Conservation (phyloP, 2,329 filamentous ascomycete genomes). For the Diaporthe amygdali region DNA sequence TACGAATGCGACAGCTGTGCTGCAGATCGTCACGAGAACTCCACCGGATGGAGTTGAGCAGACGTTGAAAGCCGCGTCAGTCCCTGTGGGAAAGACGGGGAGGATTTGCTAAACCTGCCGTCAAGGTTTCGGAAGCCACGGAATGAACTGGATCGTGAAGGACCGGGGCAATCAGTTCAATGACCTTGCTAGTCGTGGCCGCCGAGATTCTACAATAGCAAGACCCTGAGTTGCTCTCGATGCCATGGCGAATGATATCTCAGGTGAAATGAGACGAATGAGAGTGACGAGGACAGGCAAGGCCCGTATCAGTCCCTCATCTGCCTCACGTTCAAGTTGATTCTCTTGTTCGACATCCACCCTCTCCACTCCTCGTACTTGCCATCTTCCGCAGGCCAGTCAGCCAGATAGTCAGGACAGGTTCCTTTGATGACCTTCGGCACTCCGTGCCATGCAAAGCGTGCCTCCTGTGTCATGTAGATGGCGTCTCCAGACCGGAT, state of each 20-base stretch:
- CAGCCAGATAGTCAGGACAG: constrained; percentile 74
- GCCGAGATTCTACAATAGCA: neutral
- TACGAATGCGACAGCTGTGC: neutral
- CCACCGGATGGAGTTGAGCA: neutral
- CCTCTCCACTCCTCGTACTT: constrained; percentile 74
- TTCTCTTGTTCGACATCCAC: constrained; percentile 87
- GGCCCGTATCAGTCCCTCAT: constrained; percentile 64
- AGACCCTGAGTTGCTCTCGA: neutral
- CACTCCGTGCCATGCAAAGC: constrained; percentile 95
- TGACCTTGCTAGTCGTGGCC: neutral
- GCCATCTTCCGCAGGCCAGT: constrained; percentile 71
- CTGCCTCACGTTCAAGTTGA: constrained; percentile 93
- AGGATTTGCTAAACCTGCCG: neutral
- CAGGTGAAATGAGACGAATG: too few species aligned
- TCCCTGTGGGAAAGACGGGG: neutral
- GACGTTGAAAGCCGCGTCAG: neutral
- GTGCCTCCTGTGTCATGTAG: constrained; percentile 81
- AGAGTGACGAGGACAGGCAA: too few species aligned
- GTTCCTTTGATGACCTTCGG: constrained; percentile 82
- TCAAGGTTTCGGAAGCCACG: neutral
- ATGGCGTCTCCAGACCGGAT: constrained; percentile 87
- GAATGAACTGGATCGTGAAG: neutral
- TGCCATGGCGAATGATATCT: neutral
- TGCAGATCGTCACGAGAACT: neutral
- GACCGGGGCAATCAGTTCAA: too few species aligned